Conservation (phyloP, 345 rosid species). For the Clarkia xantiana region DNA sequence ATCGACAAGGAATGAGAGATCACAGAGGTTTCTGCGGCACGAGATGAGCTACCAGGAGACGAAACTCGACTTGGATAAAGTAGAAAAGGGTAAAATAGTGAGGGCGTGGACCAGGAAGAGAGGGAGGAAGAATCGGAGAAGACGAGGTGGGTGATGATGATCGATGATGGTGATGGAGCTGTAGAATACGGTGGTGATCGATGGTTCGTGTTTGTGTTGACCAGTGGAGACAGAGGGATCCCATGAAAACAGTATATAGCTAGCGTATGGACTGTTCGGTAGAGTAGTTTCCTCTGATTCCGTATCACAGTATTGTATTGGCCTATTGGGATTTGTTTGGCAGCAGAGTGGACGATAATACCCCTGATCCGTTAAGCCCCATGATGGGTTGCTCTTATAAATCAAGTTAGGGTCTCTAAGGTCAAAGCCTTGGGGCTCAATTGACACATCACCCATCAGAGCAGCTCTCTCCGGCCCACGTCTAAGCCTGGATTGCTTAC, state of each 20-base stretch:
- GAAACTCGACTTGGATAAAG: not conserved
- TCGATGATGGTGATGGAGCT: not conserved
- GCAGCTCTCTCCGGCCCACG: too few relatives aligned
- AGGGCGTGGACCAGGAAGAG: too few relatives aligned
- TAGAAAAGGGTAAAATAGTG: not conserved
- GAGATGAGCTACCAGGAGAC: not conserved
- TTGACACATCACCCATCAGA: too few relatives aligned
- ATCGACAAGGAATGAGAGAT: not conserved
- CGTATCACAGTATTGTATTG: too few relatives aligned
- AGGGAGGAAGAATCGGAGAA: not conserved
- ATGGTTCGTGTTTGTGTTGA: too few relatives aligned
- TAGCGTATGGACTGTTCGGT: slow-evolving; percentile 19
- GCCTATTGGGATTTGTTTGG: not conserved
- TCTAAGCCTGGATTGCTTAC: too few relatives aligned
- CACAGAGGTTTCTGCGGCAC: not conserved
- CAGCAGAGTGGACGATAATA: too few relatives aligned
- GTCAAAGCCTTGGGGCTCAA: too few relatives aligned
- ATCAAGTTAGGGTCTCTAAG: too few relatives aligned
- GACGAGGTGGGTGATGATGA: not conserved
- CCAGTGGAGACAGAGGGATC: not conserved
- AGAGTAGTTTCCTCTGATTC: slow-evolving; percentile 6
- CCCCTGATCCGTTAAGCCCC: too few relatives aligned
- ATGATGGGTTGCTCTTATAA: too few relatives aligned
- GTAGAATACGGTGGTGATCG: not conserved
- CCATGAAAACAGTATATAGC: not conserved